Evolutionary conservation across 2,329 filamentous ascomycete species (phyloP).

Genomic region (Tolypocladium nubicola): DNA sequence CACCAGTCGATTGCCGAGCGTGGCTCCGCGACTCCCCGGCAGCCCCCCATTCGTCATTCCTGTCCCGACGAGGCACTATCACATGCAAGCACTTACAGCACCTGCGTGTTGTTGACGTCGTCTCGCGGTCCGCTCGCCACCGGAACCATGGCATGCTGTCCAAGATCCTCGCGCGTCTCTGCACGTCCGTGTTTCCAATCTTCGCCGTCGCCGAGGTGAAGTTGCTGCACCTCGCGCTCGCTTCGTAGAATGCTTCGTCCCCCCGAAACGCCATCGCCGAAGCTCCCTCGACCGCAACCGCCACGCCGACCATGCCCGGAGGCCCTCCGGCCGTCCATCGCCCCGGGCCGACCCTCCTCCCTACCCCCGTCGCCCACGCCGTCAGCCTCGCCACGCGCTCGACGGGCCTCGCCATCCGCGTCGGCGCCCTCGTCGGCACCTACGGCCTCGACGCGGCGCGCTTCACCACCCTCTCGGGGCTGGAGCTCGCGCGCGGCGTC

Average conservation of each 20-base stretch:
- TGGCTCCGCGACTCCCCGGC: neutral
- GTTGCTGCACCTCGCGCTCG: neutral
- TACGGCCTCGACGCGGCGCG: conserved; percentile 43
- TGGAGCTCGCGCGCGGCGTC: conserved; percentile 44
- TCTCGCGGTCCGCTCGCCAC: neutral
- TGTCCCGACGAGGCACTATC: neutral
- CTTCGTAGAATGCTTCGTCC: neutral
- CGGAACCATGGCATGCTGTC: neutral
- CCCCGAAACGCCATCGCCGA: neutral
- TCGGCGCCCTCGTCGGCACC: conserved; percentile 40
- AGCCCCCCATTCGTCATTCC: neutral
- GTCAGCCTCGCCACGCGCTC: conserved; percentile 52
- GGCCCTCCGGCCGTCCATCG: conserved; percentile 10
- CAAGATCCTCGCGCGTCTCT: neutral
- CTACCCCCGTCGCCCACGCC: conserved; percentile 43
- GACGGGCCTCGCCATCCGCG: conserved; percentile 44
- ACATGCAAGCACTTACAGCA: neutral
- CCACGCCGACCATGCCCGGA: neutral
- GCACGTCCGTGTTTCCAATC: too few species aligned
- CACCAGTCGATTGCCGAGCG: neutral
- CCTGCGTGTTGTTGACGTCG: neutral
- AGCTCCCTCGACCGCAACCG: neutral
- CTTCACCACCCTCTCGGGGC: conserved; percentile 44
- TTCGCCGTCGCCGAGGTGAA: neutral
- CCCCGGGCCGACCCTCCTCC: conserved; percentile 40